Evolutionary conservation across 2,329 filamentous ascomycete species (phyloP).

Genomic region (Verticillium albo-atrum): DNA sequence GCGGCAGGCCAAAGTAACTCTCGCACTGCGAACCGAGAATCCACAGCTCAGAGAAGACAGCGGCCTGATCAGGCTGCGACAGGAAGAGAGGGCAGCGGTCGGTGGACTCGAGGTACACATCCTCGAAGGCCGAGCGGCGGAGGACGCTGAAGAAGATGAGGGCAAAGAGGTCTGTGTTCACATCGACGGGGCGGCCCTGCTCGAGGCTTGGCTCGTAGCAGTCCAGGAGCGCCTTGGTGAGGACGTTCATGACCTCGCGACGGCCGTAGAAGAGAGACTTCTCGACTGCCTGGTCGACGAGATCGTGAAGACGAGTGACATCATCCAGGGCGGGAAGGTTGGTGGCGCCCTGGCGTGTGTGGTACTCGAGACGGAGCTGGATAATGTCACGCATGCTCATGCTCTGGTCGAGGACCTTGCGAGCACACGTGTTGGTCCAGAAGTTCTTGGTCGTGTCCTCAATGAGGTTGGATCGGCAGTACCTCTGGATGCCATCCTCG

Average conservation of each 20-base stretch:
- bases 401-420: constrained; percentile 17
- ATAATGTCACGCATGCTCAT: constrained; percentile 21
- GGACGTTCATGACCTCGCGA: constrained; percentile 23
- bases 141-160: constrained; percentile 54
- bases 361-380: constrained; percentile 17
- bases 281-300: constrained; percentile 19
- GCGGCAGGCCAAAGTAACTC: constrained; percentile 54
- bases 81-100: constrained; percentile 59
- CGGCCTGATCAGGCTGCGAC: constrained; percentile 57
- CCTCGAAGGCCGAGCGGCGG: constrained; percentile 52
- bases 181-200: constrained; percentile 27
- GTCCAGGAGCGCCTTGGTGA: constrained; percentile 30
- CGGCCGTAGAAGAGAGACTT: constrained; percentile 24
- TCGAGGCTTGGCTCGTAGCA: constrained; percentile 15
- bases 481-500: constrained; percentile 15
- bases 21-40: constrained; percentile 60
- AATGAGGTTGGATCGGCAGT: constrained; percentile 20
- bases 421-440: constrained; percentile 22
- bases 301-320: constrained; percentile 17
- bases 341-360: constrained; percentile 18
- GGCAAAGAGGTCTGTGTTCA: constrained; percentile 48
- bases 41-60: constrained; percentile 59
- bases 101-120: constrained; percentile 58
- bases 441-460: constrained; percentile 17
- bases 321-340: constrained; percentile 15